Conservation (phyloP, 1,284 basidiomycete species). For the Schizopora paradoxa region DNA sequence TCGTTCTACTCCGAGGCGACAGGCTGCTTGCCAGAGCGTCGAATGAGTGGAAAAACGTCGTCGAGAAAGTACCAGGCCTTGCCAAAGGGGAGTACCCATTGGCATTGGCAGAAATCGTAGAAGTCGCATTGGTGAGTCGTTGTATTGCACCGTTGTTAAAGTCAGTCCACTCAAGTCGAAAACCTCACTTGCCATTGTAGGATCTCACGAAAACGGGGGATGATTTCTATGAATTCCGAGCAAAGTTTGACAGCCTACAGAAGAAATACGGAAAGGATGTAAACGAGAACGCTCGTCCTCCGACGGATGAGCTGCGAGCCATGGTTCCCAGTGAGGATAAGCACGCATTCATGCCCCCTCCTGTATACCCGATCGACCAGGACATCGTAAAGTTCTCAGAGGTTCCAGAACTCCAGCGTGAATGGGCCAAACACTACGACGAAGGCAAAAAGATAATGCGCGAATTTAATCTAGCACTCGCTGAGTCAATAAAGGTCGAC, state of each 20-base stretch:
- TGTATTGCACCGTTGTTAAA: neutral
- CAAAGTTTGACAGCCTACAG: neutral
- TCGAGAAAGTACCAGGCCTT: slow-evolving; percentile 15
- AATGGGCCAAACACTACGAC: slow-evolving; percentile 2
- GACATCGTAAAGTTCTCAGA: too few species aligned
- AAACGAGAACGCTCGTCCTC: neutral
- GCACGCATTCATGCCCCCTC: too few species aligned
- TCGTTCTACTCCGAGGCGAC: slow-evolving; percentile 17
- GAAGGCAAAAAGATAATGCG: slow-evolving; percentile 1
- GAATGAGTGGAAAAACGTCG: slow-evolving; percentile 20
- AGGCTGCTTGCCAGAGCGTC: slow-evolving; percentile 18
- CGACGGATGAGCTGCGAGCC: neutral
- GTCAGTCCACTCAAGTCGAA: neutral
- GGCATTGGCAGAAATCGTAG: slow-evolving; percentile 19
- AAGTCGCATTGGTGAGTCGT: slow-evolving; percentile 19
- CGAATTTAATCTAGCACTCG: slow-evolving; percentile 3
- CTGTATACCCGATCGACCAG: too few species aligned
- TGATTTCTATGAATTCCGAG: neutral
- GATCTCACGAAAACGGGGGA: slow-evolving; percentile 9
- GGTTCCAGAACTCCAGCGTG: too few species aligned
- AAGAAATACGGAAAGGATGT: neutral
- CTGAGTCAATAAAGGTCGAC: neutral
- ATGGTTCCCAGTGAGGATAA: neutral
- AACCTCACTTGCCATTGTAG: slow-evolving; percentile 2
- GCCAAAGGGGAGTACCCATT: slow-evolving; percentile 13